Conservation (phyloP, 2,329 filamentous ascomycete species). For the Pseudogymnoascus sp. region DNA sequence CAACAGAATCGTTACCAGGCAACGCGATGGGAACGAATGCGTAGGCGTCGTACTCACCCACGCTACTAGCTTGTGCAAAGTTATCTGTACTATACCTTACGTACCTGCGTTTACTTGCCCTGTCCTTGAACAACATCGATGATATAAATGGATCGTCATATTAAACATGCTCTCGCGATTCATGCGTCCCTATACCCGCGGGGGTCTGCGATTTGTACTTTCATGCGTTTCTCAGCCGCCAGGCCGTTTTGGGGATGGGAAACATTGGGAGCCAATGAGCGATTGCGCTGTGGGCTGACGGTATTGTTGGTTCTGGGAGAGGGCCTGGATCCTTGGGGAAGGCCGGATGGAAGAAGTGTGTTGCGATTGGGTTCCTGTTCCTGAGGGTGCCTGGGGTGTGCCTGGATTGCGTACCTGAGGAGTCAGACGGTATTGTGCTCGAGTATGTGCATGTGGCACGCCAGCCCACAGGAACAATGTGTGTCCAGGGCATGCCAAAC, state of each 20-base stretch:
- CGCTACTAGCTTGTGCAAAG: neutral
- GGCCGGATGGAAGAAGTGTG: neutral
- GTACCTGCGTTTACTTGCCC: slow-evolving; percentile 1
- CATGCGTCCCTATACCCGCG: neutral
- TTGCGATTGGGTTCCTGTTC: neutral
- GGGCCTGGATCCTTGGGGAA: neutral
- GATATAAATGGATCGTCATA: slow-evolving; percentile 5
- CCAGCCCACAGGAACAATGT: neutral
- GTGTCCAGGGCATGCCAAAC: neutral
- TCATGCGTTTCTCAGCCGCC: slow-evolving; percentile 2
- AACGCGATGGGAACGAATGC: neutral
- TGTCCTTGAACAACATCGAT: slow-evolving; percentile 4
- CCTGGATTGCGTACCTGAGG: neutral
- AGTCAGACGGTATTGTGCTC: neutral
- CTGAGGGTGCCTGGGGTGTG: neutral
- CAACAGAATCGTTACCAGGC: neutral
- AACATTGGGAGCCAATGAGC: neutral
- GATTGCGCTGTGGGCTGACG: neutral
- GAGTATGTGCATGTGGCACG: neutral
- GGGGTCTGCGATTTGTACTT: neutral
- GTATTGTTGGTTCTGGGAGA: neutral
- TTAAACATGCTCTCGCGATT: slow-evolving; percentile 4
- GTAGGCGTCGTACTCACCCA: neutral
- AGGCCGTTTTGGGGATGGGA: neutral
- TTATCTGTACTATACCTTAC: slow-evolving; percentile 4